Percentiles rank a stretch among this genome's conserved stretches.
Conservation (phyloP, 2,329 filamentous ascomycete genomes). For the Fusarium liriodendri region DNA sequence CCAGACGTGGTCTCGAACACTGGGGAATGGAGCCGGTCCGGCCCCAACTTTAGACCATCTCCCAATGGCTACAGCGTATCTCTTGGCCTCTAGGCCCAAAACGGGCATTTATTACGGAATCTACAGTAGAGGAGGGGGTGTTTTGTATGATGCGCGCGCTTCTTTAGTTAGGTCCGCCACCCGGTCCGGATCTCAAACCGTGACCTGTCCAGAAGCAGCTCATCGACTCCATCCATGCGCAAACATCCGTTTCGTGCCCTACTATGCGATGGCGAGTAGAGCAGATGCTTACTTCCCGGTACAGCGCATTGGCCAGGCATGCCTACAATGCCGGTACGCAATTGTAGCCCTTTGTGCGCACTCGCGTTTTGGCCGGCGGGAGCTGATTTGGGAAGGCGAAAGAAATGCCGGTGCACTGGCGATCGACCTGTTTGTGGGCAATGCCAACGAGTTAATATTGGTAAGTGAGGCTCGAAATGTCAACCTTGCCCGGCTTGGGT, state of each 20-base stretch:
- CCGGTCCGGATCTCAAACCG: not conserved
- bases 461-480: not conserved
- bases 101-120: not conserved
- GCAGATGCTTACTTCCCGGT: not conserved
- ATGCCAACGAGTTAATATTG: not conserved
- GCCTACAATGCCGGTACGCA: not conserved
- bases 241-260: not conserved
- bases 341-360: not conserved
- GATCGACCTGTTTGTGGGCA: not conserved
- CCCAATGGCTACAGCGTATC: no score
- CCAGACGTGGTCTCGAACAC: not conserved
- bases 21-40: not conserved
- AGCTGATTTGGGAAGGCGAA: not conserved
- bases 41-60: not conserved
- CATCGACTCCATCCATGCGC: not conserved
- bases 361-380: not conserved
- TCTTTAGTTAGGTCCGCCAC: not conserved
- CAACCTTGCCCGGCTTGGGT: not conserved
- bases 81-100: not conserved
- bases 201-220: not conserved
- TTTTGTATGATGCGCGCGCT: not conserved
- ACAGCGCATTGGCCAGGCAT: not conserved
- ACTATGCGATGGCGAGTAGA: not conserved
- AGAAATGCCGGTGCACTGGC: not conserved
- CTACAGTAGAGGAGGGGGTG: not conserved